Base-by-base conservation (phyloP, 305 asterid species). In the Ilex paraguariensis region DNA sequence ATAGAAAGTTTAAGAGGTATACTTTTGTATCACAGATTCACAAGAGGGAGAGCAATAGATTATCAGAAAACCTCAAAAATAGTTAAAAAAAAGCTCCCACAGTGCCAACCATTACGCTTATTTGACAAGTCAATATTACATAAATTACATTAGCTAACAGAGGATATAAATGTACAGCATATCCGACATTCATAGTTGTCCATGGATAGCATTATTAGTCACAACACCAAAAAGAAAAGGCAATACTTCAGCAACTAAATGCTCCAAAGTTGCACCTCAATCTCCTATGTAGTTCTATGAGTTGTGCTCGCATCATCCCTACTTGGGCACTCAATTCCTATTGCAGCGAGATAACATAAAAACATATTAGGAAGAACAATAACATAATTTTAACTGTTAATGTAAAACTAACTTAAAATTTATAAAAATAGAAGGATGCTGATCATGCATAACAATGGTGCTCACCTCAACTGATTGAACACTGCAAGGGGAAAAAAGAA, bases 391-490 rank as follows among this genome's bases (percentile, higher is more conserved):
- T 15, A 46, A 33, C 12, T 63, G 9, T 28, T 13, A 42, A 36
- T 9, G 51, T 36, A 36, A 36, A 36, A 36, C 42, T 8, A 36
- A 36, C 42, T 36, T 36, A 36, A 36, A 36, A 2, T 36, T 36
- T 36, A 0, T 2, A 8, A 5, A 36, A 4, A 36, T 8, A 21
- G 42, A 1, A 36, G 42, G 6, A 36, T 2, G 6, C 4, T 36
- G 42, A 36, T 36, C 6, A 8, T 4, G 10, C 0, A 9, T 45
- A 14, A 53, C 64, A 31, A 17, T 13, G 36, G 28, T 63, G 33
- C 66, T 54, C 72, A 86, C 98, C 96, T 91, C 98, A 52, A 73
- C 50, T 65, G 96, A 83, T 17, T 87, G 81, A 46, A 77, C 75
- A 60, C 98, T 91, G 96, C 86, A 75, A 70, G 32, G 62, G 39